Evolutionary conservation across 176 grass and related monocot genomes (phyloP).

Genomic region (Phragmites australis): DNA sequence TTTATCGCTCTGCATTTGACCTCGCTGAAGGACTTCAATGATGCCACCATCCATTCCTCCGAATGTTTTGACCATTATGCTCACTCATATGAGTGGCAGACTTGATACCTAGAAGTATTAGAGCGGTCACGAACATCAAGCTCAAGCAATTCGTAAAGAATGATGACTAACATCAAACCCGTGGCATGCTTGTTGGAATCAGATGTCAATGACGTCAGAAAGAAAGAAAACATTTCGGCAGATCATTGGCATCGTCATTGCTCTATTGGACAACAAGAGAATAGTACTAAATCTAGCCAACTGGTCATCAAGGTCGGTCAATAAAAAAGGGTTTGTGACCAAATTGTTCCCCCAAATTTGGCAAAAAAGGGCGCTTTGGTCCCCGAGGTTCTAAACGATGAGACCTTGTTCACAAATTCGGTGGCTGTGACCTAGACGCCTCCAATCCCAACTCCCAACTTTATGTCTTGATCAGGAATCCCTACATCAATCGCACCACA

Average conservation of each 20-base stretch:
- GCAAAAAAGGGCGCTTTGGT: not conserved
- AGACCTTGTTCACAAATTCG: not conserved
- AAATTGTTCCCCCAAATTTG: not conserved
- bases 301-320: not conserved
- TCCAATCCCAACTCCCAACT: not conserved
- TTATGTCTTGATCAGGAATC: not conserved
- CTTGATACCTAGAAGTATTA: conserved; percentile 13
- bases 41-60: not conserved
- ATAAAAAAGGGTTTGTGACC: not conserved
- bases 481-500: too few relatives aligned
- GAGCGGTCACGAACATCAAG: not conserved
- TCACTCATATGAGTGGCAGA: not conserved
- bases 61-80: not conserved
- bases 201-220: not conserved
- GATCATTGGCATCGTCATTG: not conserved
- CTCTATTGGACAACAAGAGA: not conserved
- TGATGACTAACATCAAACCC: not conserved
- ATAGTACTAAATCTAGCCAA: not conserved
- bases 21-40: not conserved
- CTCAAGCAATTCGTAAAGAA: too few relatives aligned
- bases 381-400: not conserved
- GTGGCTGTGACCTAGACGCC: not conserved
- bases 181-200: not conserved
- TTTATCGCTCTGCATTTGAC: not conserved
- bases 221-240: not conserved